Evolutionary conservation across 768 basidiomycete genomes (phyloP).

Genomic region (Termitomyces sp.): DNA sequence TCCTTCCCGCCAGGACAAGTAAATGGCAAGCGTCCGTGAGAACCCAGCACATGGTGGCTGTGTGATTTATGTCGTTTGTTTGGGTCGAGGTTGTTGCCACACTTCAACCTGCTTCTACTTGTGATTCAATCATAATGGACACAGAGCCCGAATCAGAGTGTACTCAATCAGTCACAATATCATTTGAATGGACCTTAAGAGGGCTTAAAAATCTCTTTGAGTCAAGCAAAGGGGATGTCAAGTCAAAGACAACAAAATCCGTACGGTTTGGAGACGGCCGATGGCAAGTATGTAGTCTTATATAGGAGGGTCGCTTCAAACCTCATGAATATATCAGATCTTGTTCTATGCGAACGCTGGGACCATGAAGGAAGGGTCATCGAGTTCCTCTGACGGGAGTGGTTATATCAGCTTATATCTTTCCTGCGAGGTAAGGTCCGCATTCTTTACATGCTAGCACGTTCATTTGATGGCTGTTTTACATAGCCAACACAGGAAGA

Average conservation of each 20-base stretch:
- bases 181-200: constrained; percentile 75
- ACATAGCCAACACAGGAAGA: constrained; percentile 71
- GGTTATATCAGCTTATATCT: constrained; percentile 73
- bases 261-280: constrained; percentile 68
- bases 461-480: background rate
- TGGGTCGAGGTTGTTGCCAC: too few species aligned
- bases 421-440: constrained; percentile 60
- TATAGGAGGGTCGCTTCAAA: background rate
- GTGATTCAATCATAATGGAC: background rate
- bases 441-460: background rate
- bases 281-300: constrained; percentile 54
- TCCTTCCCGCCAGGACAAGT: too few species aligned
- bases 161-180: constrained; percentile 50
- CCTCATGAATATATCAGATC: constrained; percentile 37
- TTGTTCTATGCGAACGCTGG: constrained; percentile 85
- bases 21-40: too few species aligned
- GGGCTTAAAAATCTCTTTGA: constrained; percentile 74
- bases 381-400: constrained; percentile 17
- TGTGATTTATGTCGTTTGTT: too few species aligned
- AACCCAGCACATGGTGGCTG: too few species aligned
- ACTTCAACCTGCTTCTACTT: background rate
- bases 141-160: constrained; percentile 27
- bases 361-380: constrained; percentile 40
- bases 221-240: constrained; percentile 68
- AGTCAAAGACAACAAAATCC: constrained; percentile 75